Base-by-base conservation (phyloP, 1,284 basidiomycete genomes). In the Cryptococcus floricola region DNA sequence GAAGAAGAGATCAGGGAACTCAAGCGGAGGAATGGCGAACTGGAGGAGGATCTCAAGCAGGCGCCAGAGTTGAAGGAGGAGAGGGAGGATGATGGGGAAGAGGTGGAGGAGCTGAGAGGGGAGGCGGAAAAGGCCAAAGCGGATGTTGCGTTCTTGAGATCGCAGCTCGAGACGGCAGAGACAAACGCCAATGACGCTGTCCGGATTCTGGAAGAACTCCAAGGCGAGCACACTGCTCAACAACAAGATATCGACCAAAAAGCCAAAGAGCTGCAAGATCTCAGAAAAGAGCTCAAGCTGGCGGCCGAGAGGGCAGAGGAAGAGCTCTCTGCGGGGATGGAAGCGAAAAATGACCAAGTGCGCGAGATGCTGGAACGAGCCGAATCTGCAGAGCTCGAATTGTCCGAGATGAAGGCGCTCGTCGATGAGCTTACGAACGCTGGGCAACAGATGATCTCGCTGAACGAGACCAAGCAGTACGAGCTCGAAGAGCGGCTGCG, bases 401-500 rank as follows among this genome's bases (percentile, higher is more conserved):
- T 59, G 19, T 59, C 58, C 2, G 66, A 70, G 52, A 60, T 73
- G 57, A 69, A 66, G 53, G 69, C 69, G 43, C 59, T 74, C 38
- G 69, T 73, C 19, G 75, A 78, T 48, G 67, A 74, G 54, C 55
- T 77, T 48, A 72, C 68, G 0, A 66, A 68, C 13, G 72, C 74
- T 7, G 74, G 74, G 4, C 61, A 91, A 88, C 89, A 92, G 83
- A 92, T 89, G 1, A 92, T 93, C 62, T 89, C 88, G 38, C 80
- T 95, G 38, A 96, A 96, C 69, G 93, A 98, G 78, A 79, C 80
- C 23, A 82, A 84, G 62, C 83, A 87, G 50, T 91, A 91, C 68
- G 89, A 91, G 62, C 80, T 89, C 58, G 88, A 93, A 69, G 83
- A 86, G 53, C 80, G 81, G 37, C 78, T 90, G 49, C 79, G 83